Base-by-base conservation (phyloP, 2,329 filamentous ascomycete genomes). In the Arthroderma sp. region DNA sequence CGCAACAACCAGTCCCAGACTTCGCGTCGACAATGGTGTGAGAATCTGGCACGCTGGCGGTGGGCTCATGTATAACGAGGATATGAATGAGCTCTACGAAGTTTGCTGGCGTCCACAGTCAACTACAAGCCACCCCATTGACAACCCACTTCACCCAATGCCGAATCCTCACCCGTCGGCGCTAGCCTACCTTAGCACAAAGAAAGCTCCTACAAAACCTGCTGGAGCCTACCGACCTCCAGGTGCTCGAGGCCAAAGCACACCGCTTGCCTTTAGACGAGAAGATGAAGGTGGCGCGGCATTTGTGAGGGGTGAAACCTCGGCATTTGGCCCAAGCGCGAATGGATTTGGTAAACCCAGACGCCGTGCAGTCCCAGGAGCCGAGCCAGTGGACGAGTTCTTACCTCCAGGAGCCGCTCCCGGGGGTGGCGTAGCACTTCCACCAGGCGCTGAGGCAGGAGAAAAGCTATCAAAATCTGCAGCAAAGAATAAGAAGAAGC, bases 401-500 rank as follows among this genome's bases (percentile, higher is more conserved):
- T 66, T 80, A 38, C 75, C 80, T 39, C 77, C 83, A n/a, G 78
- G 82, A 51, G 80, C 83, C 38, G 75, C 75, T 43, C 78, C 81
- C 39, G 78, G 77, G 43, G 78, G 78, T 22, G 78, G 77, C 37
- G 77, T 80, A 36, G 76, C 75, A 50, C 72, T 84, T 38, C 78
- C 80, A 28, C 74, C 75, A 4, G 78, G 82, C 9, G 77, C 74
- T 48, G 70, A 75, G 37, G 74, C 61, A 38, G 83, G 86, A 49
- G 84, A 85, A 54, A 80, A 75, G 54, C 63, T 91, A 50, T 88
- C 84, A 50, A 93, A 91, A 69, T 78, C 83, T 44, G 87, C 84
- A 8, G 70, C 86, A 55, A 95, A 95, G 75, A 95, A 95, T 69
- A 96, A 96, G 78, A 96, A 96, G 78, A 96, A 96, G 77, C 78